Percentiles rank a stretch among this genome's conserved stretches.
Evolutionary conservation across 176 grass and related monocot species (phyloP).

Genomic region (Aegilops tauschii): DNA sequence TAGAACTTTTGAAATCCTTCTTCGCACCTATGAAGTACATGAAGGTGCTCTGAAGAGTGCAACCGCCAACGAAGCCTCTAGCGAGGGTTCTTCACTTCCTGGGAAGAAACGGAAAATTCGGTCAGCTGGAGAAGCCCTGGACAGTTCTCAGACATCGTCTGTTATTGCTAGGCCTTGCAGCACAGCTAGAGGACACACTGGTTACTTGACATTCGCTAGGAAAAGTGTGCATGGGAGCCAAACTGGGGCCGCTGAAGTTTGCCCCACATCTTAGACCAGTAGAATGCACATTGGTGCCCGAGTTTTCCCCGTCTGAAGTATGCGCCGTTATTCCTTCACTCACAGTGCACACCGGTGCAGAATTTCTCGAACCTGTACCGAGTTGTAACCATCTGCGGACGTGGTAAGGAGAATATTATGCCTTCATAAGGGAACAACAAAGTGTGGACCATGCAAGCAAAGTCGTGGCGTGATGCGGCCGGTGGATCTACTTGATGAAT

Average conservation of each 20-base stretch:
- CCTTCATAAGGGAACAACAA: neutral
- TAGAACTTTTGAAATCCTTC: conserved; percentile 90
- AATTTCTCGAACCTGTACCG: neutral
- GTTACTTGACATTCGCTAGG: conserved; percentile 87
- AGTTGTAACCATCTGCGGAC: neutral
- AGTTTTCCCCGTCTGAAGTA: neutral
- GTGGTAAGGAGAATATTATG: neutral
- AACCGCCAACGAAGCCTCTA: conserved; percentile 24
- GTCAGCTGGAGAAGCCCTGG: conserved; percentile 20
- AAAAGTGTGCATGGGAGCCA: conserved; percentile 30
- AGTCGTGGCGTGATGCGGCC: neutral
- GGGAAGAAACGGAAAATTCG: conserved; percentile 56
- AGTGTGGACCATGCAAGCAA: neutral
- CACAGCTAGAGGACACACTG: conserved; percentile 73
- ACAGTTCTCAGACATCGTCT: conserved; percentile 21
- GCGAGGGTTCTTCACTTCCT: conserved; percentile 40
- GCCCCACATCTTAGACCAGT: neutral
- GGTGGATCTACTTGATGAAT: neutral
- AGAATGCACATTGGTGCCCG: neutral
- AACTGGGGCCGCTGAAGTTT: neutral
- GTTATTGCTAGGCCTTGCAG: conserved; percentile 71
- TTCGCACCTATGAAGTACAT: conserved; percentile 68
- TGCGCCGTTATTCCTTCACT: neutral
- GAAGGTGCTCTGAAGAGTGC: conserved; percentile 37
- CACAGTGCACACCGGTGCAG: neutral